Conservation (phyloP, 2,329 filamentous ascomycete species). For the Monilinia fructicola region DNA sequence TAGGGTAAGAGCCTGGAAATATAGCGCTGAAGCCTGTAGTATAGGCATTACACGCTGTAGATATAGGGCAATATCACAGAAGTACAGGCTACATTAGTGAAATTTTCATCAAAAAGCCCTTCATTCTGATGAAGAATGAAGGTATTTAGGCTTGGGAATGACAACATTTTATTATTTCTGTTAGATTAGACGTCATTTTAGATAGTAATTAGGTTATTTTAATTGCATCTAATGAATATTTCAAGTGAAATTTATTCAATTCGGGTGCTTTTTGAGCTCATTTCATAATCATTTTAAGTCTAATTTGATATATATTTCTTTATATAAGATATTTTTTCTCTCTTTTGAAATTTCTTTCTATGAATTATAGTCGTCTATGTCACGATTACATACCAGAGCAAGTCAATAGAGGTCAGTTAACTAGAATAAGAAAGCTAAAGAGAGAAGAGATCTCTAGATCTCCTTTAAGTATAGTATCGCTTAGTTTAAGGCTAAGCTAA, state of each 20-base stretch:
- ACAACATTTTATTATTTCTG: background rate
- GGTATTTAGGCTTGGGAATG: background rate
- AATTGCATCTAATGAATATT: too few relatives aligned
- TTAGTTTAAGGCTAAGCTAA: too few relatives aligned
- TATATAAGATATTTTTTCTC: accelerated
- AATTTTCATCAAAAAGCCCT: background rate
- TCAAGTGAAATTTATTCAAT: accelerated
- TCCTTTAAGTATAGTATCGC: too few relatives aligned
- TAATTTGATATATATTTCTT: background rate
- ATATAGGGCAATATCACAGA: background rate
- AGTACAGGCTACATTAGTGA: background rate
- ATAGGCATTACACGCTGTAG: accelerated
- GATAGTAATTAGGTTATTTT: too few relatives aligned
- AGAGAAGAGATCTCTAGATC: too few relatives aligned
- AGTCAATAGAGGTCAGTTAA: too few relatives aligned
- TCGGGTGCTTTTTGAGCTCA: background rate
- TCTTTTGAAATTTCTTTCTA: background rate
- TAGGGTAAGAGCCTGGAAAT: too few relatives aligned
- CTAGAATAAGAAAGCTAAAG: too few relatives aligned
- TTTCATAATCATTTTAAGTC: background rate
- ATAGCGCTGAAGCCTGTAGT: too few relatives aligned
- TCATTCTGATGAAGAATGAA: background rate
- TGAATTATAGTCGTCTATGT: too few relatives aligned
- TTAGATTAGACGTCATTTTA: too few relatives aligned
- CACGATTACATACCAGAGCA: too few relatives aligned